A percentile compares a stretch with the other conserved stretches of the same genome.
Evolutionary conservation across 768 basidiomycete species (phyloP).

Genomic region (Collybia mongolica): DNA sequence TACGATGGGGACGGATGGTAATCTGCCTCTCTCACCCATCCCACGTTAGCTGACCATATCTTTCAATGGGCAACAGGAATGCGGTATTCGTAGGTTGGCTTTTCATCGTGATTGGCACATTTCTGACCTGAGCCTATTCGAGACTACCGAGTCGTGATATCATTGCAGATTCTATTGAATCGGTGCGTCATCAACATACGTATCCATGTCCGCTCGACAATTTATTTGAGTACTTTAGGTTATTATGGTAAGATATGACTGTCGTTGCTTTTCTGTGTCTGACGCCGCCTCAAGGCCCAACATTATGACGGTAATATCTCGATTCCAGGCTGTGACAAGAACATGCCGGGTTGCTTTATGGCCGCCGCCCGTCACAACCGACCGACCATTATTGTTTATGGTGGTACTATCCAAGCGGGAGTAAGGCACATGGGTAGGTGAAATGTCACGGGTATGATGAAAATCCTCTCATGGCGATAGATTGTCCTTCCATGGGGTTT

Average conservation of each 20-base stretch:
- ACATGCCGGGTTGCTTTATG: slow-evolving; percentile 89
- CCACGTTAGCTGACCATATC: neutral
- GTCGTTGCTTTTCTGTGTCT: neutral
- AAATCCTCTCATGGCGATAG: slow-evolving; percentile 32
- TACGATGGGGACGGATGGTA: slow-evolving; percentile 87
- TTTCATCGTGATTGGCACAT: neutral
- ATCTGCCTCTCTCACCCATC: slow-evolving; percentile 10
- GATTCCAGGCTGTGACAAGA: slow-evolving; percentile 89
- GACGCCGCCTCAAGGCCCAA: slow-evolving; percentile 55
- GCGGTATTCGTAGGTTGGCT: slow-evolving; percentile 74
- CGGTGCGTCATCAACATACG: slow-evolving; percentile 38
- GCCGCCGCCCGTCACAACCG: slow-evolving; percentile 86
- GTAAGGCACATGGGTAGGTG: slow-evolving; percentile 59
- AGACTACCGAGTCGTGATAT: slow-evolving; percentile 86
- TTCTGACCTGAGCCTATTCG: slow-evolving; percentile 4
- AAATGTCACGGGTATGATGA: slow-evolving; percentile 23
- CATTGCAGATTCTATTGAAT: slow-evolving; percentile 89
- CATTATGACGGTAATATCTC: slow-evolving; percentile 88
- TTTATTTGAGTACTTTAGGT: slow-evolving; percentile 34
- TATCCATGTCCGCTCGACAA: too few species aligned
- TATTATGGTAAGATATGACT: slow-evolving; percentile 42
- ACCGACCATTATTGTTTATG: slow-evolving; percentile 85
- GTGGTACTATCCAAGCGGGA: slow-evolving; percentile 82
- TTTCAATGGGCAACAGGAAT: slow-evolving; percentile 52
- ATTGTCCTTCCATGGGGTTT: slow-evolving; percentile 78